Evolutionary conservation across 805 yeast genomes (phyloP), one percentile per base, ranked within the genome.

Genomic region (Komagataella pastoris): DNA sequence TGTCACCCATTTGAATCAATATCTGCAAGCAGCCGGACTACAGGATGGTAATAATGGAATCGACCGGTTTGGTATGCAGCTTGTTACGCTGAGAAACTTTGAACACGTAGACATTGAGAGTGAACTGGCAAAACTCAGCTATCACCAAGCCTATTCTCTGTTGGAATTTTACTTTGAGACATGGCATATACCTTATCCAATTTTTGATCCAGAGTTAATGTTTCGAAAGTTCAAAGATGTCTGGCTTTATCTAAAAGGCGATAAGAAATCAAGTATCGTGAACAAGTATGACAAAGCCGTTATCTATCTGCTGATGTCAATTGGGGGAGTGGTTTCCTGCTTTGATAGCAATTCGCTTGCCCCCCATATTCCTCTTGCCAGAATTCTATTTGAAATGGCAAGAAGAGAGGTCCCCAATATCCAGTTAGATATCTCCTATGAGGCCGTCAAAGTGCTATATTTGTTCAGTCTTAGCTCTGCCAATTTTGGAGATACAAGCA

Each of bases 1-100:
- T 54, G 60, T 60, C 12, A 60, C 55, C 45, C 61, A 60, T 24
- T 48, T 60, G 47, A 58, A 60, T 49, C 55, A 58, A 46, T 57
- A 56, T 43, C 45, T 60, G 5, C 19, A 45, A 19, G 50, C 51
- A 44, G 51, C 47, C 47, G 57, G 49, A 21, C 50, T 23, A 8
- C 50, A 30, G 3, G 55, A 53, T 23, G 57, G 56, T 47, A 54
- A 53, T 24, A 50, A 54, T 36, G 61, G 60, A 2, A 48, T 58
- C n/a, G 57, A 56, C 47, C 49, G 55, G 24, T 59, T 57, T 53
- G 62, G 62, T 0, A 54, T 59, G 51, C 54, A 54, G 40, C 53
- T 57, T 8, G 56, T 56, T 49, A 54, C 54, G 7, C 44, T 58
- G 23, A 50, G 51, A 17, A 50, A 56, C 36, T 54, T 55, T 17